Conservation (phyloP, 345 rosid species). For the Aegle marmelos region DNA sequence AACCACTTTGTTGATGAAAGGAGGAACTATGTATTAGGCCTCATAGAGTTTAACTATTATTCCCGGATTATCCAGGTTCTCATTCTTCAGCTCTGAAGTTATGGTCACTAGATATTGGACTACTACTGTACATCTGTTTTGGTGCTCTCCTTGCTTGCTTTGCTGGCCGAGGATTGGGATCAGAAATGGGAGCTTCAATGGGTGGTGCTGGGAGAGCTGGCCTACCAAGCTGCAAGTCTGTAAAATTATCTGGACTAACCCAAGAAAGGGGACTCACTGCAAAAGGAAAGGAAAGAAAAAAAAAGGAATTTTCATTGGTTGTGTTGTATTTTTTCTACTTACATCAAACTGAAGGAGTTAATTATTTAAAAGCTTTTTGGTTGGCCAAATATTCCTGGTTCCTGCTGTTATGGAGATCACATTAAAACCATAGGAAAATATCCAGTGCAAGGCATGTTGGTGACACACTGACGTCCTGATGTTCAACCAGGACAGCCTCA, state of each 20-base stretch:
- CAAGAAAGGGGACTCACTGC: constrained; percentile 49
- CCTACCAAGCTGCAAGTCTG: constrained; percentile 32
- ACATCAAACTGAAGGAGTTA: not conserved
- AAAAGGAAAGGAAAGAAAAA: not conserved
- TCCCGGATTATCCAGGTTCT: constrained; percentile 15
- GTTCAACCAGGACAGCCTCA: no score
- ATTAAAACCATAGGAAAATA: no score
- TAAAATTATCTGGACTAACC: constrained; percentile 35
- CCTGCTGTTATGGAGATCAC: no score
- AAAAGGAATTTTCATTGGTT: not conserved
- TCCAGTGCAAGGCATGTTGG: no score
- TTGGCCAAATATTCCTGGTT: no score
- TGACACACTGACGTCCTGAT: no score
- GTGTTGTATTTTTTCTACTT: not conserved
- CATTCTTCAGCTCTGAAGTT: not conserved
- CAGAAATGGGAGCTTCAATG: constrained; percentile 11
- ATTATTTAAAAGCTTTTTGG: no score
- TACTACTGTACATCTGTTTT: constrained; percentile 10
- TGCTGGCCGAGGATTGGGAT: constrained; percentile 13
- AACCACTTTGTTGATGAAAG: not conserved
- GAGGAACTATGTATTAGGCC: not conserved
- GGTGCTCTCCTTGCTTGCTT: constrained; percentile 29
- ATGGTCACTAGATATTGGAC: not conserved
- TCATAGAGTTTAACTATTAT: not conserved
- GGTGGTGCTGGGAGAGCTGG: constrained; percentile 28